phyloP scores from a whole-genome alignment of 164 flowering plant genomes.

The Umbellularia californica region DNA sequence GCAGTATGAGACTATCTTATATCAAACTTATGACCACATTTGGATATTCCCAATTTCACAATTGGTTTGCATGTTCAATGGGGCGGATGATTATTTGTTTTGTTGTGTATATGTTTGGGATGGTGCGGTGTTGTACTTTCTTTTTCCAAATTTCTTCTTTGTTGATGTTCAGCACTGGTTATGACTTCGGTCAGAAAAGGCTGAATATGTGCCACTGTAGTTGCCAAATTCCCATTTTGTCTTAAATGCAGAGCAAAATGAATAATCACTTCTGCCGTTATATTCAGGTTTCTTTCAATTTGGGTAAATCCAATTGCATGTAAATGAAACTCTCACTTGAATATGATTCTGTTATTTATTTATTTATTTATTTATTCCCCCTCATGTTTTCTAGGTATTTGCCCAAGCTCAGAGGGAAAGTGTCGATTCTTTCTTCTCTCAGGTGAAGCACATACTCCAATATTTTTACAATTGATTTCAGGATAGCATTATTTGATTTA shows the following conservation, averaged over 20 bases:
- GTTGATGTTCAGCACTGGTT: not conserved
- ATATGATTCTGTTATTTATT: not conserved
- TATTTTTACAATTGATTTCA: not conserved
- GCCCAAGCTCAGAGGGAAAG: conserved; percentile 87
- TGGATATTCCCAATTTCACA: not conserved
- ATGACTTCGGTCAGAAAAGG: not conserved
- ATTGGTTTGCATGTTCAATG: not conserved
- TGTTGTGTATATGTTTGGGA: not conserved
- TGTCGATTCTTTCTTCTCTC: conserved; percentile 90
- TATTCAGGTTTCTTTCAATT: not conserved
- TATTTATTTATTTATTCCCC: not conserved
- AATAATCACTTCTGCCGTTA: not conserved
- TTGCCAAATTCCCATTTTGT: not conserved
- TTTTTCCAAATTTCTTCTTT: not conserved
- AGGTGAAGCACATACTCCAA: conserved; percentile 40
- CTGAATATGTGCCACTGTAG: not conserved
- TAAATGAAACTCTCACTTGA: no score
- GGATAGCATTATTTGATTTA: no score
- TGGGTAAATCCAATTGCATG: not conserved
- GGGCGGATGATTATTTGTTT: not conserved
- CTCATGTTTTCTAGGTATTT: conserved; percentile 54
- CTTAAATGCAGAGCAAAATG: not conserved
- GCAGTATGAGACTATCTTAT: conserved; percentile 42
- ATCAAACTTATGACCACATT: not conserved
- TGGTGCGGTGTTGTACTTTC: not conserved